Evolutionary conservation across 2,329 filamentous ascomycete species (phyloP).

Genomic region (Gaeumannomyces tritici): DNA sequence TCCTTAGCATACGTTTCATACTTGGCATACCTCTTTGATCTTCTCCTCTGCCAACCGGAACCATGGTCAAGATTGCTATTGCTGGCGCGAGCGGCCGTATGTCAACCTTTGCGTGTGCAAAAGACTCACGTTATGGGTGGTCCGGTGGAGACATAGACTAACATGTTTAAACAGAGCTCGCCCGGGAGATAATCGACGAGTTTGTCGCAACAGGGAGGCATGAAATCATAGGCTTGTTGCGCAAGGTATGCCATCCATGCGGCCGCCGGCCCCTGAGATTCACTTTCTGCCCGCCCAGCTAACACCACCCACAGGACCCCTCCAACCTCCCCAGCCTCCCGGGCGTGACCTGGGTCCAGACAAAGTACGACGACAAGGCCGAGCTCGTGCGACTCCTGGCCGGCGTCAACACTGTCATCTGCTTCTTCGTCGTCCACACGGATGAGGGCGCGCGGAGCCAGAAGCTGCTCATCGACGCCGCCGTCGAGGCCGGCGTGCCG

Average conservation of each 20-base stretch:
- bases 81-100: constrained; percentile 7
- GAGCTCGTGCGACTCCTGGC: constrained; percentile 2
- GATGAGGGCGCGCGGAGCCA: background rate
- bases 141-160: no score
- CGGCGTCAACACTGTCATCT: constrained; percentile 5
- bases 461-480: constrained; percentile 42
- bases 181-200: constrained; percentile 6
- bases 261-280: no score
- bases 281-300: no score
- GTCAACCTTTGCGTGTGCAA: background rate
- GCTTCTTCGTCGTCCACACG: background rate
- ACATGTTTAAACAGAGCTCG: constrained; percentile 3
- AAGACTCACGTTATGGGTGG: background rate
- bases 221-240: constrained; percentile 6
- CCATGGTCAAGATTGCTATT: constrained; percentile 9
- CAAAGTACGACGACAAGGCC: constrained; percentile 1
- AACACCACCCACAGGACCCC: background rate
- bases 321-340: background rate
- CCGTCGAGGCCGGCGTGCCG: constrained; percentile 47
- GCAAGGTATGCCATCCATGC: background rate
- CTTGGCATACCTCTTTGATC: no score
- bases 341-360: constrained; percentile 2
- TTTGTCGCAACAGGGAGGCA: constrained; percentile 6
- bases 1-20: no score
- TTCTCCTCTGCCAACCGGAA: background rate